Conservation (phyloP, 768 basidiomycete species). For the Tulasnella sp. region DNA sequence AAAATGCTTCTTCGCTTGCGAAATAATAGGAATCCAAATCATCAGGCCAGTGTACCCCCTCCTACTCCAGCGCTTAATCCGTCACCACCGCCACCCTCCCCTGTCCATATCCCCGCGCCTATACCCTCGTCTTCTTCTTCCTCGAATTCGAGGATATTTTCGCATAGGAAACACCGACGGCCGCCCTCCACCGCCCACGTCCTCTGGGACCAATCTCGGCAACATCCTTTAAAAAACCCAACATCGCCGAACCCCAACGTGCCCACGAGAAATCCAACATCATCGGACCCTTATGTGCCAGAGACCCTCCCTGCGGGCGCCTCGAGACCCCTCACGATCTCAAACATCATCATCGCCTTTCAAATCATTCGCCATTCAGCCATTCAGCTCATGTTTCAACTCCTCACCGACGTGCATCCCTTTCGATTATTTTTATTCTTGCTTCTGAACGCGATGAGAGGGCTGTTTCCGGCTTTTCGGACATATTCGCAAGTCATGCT, state of each 20-base stretch:
- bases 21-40: too few species aligned
- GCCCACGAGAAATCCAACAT: constrained; percentile 1
- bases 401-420: constrained; percentile 48
- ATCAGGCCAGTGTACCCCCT: too few species aligned
- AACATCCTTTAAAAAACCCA: constrained; percentile 13
- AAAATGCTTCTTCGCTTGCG: too few species aligned
- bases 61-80: background rate
- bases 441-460: constrained; percentile 53
- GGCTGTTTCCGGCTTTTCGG: constrained; percentile 69
- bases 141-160: background rate
- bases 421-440: constrained; percentile 61
- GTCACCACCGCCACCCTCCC: background rate
- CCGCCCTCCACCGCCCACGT: background rate
- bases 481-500: constrained; percentile 80
- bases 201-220: constrained; percentile 11
- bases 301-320: constrained; percentile 43
- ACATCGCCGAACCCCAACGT: constrained; percentile 6
- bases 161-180: too few species aligned
- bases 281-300: background rate
- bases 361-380: constrained; percentile 43
- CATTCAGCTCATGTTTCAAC: constrained; percentile 39
- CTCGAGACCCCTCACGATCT: constrained; percentile 47
- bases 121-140: background rate
- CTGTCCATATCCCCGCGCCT: background rate
- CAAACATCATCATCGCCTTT: constrained; percentile 47